Conservation (phyloP, 257 asterid genomes). For the Solanum appendiculatum region DNA sequence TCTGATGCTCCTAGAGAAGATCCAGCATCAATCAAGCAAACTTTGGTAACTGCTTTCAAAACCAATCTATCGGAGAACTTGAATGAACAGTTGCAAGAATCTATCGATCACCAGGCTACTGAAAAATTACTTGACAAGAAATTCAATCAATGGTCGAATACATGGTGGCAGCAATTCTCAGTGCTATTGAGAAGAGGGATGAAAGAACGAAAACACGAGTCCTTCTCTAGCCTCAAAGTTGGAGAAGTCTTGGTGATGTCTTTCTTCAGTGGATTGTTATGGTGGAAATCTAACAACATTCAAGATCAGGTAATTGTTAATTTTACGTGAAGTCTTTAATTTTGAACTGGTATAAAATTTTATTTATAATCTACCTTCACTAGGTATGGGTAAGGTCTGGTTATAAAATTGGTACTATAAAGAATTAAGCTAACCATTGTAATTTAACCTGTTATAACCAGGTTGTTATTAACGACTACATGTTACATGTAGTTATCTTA, state of each 20-base stretch:
- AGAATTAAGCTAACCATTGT: neutral
- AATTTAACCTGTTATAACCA: neutral
- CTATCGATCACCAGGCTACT: neutral
- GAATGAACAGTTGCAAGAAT: slow-evolving; percentile 19
- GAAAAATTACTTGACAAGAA: slow-evolving; percentile 8
- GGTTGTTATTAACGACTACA: neutral
- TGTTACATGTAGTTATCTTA: neutral
- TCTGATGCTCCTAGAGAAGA: slow-evolving; percentile 30
- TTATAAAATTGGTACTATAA: neutral
- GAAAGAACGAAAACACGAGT: slow-evolving; percentile 62
- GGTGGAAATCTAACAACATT: slow-evolving; percentile 67
- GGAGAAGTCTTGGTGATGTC: slow-evolving; percentile 45
- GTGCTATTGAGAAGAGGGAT: slow-evolving; percentile 58
- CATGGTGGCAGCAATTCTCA: slow-evolving; percentile 68
- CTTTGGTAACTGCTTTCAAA: slow-evolving; percentile 30
- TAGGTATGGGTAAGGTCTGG: neutral
- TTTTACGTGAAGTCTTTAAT: neutral
- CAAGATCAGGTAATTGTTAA: slow-evolving; percentile 59
- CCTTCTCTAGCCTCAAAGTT: slow-evolving; percentile 51
- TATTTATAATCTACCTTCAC: neutral
- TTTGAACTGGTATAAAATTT: neutral
- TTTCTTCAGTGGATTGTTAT: slow-evolving; percentile 45
- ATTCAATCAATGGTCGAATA: slow-evolving; percentile 40
- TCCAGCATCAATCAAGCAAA: slow-evolving; percentile 33
- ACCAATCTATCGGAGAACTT: slow-evolving; percentile 22